phyloP scores from a whole-genome alignment of 495 filamentous ascomycete species.

The Lophiotrema nucula region DNA sequence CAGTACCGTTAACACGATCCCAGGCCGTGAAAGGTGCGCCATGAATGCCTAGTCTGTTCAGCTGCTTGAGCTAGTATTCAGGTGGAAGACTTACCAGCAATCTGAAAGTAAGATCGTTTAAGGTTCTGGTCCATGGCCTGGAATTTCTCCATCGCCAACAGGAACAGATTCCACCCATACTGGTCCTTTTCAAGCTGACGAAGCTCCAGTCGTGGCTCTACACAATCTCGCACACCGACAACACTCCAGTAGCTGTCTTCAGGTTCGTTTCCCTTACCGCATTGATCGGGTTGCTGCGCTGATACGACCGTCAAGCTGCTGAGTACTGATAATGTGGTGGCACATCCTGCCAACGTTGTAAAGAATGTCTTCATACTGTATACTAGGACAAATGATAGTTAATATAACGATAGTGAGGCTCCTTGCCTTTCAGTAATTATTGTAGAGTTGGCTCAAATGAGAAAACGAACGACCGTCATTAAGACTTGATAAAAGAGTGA shows the following conservation, averaged over 20 bases:
- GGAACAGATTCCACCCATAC: constrained; percentile 38
- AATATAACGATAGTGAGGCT: background rate
- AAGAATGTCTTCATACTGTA: constrained; percentile 15
- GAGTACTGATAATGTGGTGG: too few species aligned
- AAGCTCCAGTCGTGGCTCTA: constrained; percentile 36
- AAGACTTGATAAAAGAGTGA: too few species aligned
- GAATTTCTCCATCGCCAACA: constrained; percentile 35
- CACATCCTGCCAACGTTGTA: background rate
- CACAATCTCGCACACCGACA: constrained; percentile 32
- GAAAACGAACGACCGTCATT: too few species aligned
- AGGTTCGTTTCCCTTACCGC: too few species aligned
- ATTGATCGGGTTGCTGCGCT: too few species aligned
- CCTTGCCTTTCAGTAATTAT: too few species aligned
- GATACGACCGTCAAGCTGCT: too few species aligned
- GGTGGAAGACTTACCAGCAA: constrained; percentile 29
- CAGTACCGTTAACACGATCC: constrained; percentile 13
- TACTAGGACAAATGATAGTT: background rate
- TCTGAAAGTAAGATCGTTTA: constrained; percentile 37
- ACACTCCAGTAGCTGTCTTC: constrained; percentile 21
- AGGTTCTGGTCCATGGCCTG: constrained; percentile 31
- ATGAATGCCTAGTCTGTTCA: constrained; percentile 12
- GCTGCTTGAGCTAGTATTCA: background rate
- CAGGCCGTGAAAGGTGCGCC: constrained; percentile 18
- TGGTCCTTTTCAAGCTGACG: constrained; percentile 33
- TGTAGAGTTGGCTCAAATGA: too few species aligned